Evolutionary conservation across 169 alveolate genomes (phyloP), one percentile per base, ranked within the genome.

Genomic region (Plasmodium relictum): DNA sequence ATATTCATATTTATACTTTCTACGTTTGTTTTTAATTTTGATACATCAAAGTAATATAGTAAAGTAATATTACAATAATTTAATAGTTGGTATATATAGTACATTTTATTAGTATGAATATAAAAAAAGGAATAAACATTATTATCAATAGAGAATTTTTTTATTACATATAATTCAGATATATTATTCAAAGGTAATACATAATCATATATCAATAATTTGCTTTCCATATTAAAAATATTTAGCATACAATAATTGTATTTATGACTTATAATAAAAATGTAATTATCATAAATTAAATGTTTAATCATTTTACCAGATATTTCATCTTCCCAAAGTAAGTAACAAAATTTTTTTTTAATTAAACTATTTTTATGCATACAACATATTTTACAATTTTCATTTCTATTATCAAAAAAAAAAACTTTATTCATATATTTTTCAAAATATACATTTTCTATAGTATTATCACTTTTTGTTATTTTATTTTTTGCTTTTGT

Each of bases 291-390:
- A 37, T 26, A 31, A 0, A 78, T 7, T 24, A 22, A 6, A n/a
- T 62, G 41, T 12, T 62, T 78, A 3, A 78, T 48, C 59, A 44
- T 45, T 45, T 66, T 48, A 14, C 89, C 89, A 7, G 39, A 56
- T 20, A 78, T 20, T 31, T 78, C 89, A 48, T 78, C 89, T 50
- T 78, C 71, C 89, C 89, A 78, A 31, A 78, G 20, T 1, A 78
- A 14, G 31, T 78, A 65, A 42, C n/a, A 74, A 48, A 12, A 18
- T 31, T 52, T 58, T 9, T 20, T 24, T 52, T 18, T 62, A 18
- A 31, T 12, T 20, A 6, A 18, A 61, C 14, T 41, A 22, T 20
- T 8, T 20, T 24, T 44, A 31, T 50, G 24, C 76, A 78, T 44
- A 20, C 89, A 78, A 24, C 63, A 63, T n/a, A 78, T 65, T 20